Evolutionary conservation across 176 grass and related monocot genomes (phyloP), one percentile per base, ranked within the genome.

Genomic region (Musa beccarii): DNA sequence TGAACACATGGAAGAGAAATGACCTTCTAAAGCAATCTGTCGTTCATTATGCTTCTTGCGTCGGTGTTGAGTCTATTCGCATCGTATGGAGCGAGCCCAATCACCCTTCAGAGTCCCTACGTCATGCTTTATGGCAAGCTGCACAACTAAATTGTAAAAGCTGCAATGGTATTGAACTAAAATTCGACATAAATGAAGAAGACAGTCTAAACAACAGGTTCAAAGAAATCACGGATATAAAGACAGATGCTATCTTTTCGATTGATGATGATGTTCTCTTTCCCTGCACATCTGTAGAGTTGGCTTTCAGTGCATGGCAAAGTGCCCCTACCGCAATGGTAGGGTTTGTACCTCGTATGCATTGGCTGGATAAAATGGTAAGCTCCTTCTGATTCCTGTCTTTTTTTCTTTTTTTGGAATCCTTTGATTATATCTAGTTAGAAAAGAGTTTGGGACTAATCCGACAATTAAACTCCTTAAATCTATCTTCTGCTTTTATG

Each of bases 1-100:
- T 99, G 72, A 94, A 99, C 79, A 99, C 90, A 29, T 99, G 95
- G 95, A 89, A 77, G 76, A 83, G 95, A 63, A 57, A 91, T 53
- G 86, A 85, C 69, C 88, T 99, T 3, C 79, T 94, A 14, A 85
- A 80, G 80, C 59, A 68, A 73, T 78, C 90, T 7, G 79, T 86
- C 11, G 68, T 28, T 50, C 95, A 94, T 83, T 99, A 99, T 64
- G 81, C 90, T 5, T 76, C 76, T 21, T 99, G 95, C 82, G 57
- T n/a, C 10, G 82, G 84, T 57, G 95, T 89, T 0, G 74, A 89
- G 69, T 79, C 86, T 17, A 84, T 99, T 78, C 88, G 82, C 76
- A 24, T 99, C 49, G 90, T 94, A 17, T 99, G 95, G 95, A 99
- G 95, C 71, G 90, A 99, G 74, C 90, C 88, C 8, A 68, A 79